Percentiles rank a stretch among this genome's conserved stretches.
Conservation (phyloP, 768 basidiomycete genomes). For the Lactarius psammicola region DNA sequence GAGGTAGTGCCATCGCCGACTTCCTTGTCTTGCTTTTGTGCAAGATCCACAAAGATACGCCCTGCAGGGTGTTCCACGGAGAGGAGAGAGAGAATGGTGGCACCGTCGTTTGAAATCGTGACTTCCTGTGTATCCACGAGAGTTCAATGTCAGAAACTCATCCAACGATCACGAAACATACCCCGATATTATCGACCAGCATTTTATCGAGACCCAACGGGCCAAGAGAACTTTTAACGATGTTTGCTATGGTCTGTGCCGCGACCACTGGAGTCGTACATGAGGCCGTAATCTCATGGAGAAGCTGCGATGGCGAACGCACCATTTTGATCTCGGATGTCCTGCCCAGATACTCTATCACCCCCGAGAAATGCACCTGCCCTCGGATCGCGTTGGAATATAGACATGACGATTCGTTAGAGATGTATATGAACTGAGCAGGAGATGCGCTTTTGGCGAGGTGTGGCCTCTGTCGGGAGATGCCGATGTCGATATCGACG, state of each 20-base stretch:
- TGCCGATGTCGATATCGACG: slow-evolving; percentile 9
- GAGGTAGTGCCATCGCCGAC: slow-evolving; percentile 99
- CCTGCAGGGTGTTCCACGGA: slow-evolving; percentile 97
- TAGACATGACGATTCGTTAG: slow-evolving; percentile 34
- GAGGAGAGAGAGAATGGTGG: slow-evolving; percentile 93
- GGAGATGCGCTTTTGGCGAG: not conserved
- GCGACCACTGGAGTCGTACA: slow-evolving; percentile 72
- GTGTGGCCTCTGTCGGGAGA: slow-evolving; percentile 7
- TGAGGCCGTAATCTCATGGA: slow-evolving; percentile 11
- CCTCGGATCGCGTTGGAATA: slow-evolving; percentile 90
- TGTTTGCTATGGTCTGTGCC: slow-evolving; percentile 94
- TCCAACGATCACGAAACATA: slow-evolving; percentile 42
- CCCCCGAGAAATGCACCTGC: slow-evolving; percentile 94
- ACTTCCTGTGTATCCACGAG: slow-evolving; percentile 69
- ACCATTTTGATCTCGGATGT: slow-evolving; percentile 98
- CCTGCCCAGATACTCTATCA: slow-evolving; percentile 90
- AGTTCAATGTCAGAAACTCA: slow-evolving; percentile 19
- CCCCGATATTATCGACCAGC: slow-evolving; percentile 97
- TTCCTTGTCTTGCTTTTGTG: slow-evolving; percentile 99
- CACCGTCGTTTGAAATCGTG: slow-evolving; percentile 99
- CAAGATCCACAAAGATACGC: slow-evolving; percentile 95
- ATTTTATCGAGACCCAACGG: slow-evolving; percentile 95
- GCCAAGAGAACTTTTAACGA: slow-evolving; percentile 93
- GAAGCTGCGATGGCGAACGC: slow-evolving; percentile 28
- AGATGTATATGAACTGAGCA: slow-evolving; percentile 7